phyloP scores from a whole-genome alignment of 345 rosid genomes.

The Rhizophora mangle region DNA sequence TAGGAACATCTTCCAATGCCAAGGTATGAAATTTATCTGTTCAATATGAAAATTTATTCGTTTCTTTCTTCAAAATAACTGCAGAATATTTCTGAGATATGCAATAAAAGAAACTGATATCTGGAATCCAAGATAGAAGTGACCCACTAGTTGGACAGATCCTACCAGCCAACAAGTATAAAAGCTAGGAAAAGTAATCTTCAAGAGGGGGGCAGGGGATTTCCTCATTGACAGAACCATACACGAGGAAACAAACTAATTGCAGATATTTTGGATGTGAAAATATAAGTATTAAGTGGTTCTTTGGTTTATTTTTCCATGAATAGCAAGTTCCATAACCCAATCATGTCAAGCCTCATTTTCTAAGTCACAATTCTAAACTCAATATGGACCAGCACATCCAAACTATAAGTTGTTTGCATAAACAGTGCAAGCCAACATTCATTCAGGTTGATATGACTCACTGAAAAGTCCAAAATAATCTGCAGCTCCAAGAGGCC shows the following conservation, averaged over 20 bases:
- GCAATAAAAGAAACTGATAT: neutral
- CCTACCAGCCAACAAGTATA: too few relatives aligned
- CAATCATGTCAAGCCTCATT: neutral
- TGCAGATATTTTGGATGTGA: neutral
- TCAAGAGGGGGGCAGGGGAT: neutral
- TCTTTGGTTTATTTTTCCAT: too few relatives aligned
- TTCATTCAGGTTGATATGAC: conserved; percentile 28
- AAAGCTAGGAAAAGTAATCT: neutral
- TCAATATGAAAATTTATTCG: neutral
- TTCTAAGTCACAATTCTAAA: conserved; percentile 7
- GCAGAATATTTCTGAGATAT: conserved; percentile 7
- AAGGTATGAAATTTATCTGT: conserved; percentile 90
- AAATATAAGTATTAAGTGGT: neutral
- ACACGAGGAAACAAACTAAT: neutral
- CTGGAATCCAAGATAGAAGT: neutral
- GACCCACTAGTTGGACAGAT: neutral
- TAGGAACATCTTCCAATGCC: conserved; percentile 80
- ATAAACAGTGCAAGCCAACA: conserved; percentile 1
- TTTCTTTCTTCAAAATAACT: neutral
- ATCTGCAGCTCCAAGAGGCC: conserved; percentile 97
- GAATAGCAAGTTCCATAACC: neutral
- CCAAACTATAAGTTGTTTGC: neutral
- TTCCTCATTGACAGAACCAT: too few relatives aligned
- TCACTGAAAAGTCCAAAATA: conserved; percentile 94
- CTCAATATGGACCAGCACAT: neutral